Evolutionary conservation across 768 basidiomycete species (phyloP), one percentile per base, ranked within the genome.

Genomic region (Kwoniella dejecticola): DNA sequence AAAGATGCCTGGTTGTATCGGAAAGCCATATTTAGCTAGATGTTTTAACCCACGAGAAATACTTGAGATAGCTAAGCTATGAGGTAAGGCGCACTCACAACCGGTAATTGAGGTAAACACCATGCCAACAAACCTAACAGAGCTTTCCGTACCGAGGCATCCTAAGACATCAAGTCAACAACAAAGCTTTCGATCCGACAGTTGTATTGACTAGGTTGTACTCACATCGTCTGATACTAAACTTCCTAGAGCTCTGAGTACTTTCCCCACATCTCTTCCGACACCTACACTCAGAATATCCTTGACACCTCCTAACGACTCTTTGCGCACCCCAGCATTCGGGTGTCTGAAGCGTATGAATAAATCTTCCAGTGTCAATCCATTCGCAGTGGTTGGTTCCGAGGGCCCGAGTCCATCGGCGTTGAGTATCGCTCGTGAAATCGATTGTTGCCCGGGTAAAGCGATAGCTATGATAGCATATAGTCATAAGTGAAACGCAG

Each of bases 321-420:
- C 91, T 83, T 84, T 90, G 29, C 90, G 84, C 38, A 84, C 84
- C n/a, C 83, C 83, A 1, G 86, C 80, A 77, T 84, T 93, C 76
- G 96, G 89, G 77, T 98, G 95, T 71, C 88, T 90, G 38, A 90
- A 77, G 65, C 91, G 88, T 8, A 84, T 79, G 38, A 92, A 78
- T 24, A 98, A 82, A 71, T 96, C 89, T 24, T 84, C 82, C 42
- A 96, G 83, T 0, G 87, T 85, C 19, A 90, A 83, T 63, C 87
- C 88, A 46, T 89, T 82, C 69, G 82, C 87, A 0, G 94, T 97
- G 0, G 85, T 87, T 3, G 91, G 91, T 17, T 82, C 81, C 44
- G 78, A 77, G 7, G 52, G 52, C 17, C 52, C 53, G 2, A 23
- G 30, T 23, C 49, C 58, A 3, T 79, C 76, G 55, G 85, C 82